Evolutionary conservation across 139 green algal species (phyloP).

Genomic region (Astrephomene gubernaculifera): DNA sequence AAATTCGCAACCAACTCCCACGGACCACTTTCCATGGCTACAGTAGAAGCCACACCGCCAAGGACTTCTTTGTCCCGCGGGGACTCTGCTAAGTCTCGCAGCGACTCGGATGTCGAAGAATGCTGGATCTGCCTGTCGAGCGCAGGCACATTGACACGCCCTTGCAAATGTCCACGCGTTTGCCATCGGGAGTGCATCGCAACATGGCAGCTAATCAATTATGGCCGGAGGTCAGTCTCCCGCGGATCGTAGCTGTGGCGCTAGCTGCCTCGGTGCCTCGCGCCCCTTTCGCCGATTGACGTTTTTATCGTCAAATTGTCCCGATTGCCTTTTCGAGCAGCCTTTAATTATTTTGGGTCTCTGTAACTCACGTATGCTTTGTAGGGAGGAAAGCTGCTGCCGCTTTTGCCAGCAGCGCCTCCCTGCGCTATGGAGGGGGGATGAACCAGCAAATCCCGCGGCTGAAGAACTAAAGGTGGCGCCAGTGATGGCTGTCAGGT

Average conservation of each 20-base stretch:
- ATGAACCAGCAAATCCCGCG: background rate
- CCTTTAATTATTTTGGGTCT: background rate
- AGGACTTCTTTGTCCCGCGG: no score
- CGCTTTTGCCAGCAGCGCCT: slow-evolving; percentile 30
- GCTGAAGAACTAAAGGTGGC: slow-evolving; percentile 8
- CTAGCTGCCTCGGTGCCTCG: no score
- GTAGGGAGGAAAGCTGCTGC: slow-evolving; percentile 26
- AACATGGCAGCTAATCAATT: slow-evolving; percentile 10
- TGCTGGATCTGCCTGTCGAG: slow-evolving; percentile 34
- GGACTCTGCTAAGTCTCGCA: no score
- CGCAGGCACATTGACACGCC: background rate
- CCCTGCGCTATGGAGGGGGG: slow-evolving; percentile 14
- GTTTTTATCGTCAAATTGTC: no score
- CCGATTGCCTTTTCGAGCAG: no score
- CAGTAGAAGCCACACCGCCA: no score
- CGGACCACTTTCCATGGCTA: no score
- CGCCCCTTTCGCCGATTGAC: no score
- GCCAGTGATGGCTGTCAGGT: slow-evolving; percentile 30
- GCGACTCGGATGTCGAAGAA: slow-evolving; percentile 7
- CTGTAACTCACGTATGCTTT: background rate
- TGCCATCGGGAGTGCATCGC: slow-evolving; percentile 18
- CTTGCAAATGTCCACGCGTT: slow-evolving; percentile 12
- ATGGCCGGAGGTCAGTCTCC: slow-evolving; percentile 12
- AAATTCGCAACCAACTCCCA: no score
- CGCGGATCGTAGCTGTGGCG: no score